Conservation (phyloP, 2,329 filamentous ascomycete genomes). For the Pyricularia pennisetigena region DNA sequence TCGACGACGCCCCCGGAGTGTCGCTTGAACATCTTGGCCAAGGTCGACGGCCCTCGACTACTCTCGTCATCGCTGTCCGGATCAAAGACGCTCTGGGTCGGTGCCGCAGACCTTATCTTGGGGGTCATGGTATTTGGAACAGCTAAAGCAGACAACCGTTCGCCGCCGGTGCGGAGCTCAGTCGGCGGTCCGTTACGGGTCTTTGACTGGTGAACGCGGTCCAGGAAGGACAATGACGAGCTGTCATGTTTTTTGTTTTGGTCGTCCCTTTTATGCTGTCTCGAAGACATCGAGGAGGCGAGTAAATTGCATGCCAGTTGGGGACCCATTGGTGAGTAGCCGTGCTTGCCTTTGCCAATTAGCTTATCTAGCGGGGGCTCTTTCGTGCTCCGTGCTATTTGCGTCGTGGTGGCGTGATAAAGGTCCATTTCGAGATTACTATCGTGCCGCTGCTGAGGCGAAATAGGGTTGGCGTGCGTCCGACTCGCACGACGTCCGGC, state of each 20-base stretch:
- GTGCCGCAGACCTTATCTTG: conserved; percentile 7
- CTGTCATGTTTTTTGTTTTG: background rate
- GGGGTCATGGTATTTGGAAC: background rate
- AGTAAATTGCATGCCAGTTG: background rate
- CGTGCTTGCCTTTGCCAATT: background rate
- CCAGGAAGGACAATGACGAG: background rate
- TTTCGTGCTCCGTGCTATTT: conserved; percentile 9
- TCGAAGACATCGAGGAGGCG: background rate
- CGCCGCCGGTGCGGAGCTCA: background rate
- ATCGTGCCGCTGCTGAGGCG: conserved; percentile 1
- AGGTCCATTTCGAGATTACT: conserved; percentile 9
- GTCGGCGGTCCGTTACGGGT: background rate
- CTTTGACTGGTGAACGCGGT: background rate
- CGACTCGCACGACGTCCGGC: background rate
- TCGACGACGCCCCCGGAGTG: conserved; percentile 2
- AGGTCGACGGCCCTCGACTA: conserved; percentile 5
- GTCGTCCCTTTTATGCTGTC: background rate
- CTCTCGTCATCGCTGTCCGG: conserved; percentile 9
- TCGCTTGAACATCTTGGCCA: conserved; percentile 5
- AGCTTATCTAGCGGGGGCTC: background rate
- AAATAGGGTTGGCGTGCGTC: background rate
- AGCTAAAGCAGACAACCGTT: background rate
- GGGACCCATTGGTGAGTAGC: background rate
- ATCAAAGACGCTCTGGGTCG: conserved; percentile 12
- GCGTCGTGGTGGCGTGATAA: conserved; percentile 15